Evolutionary conservation across 2,329 filamentous ascomycete genomes (phyloP).

Genomic region (Fusarium burgessii): DNA sequence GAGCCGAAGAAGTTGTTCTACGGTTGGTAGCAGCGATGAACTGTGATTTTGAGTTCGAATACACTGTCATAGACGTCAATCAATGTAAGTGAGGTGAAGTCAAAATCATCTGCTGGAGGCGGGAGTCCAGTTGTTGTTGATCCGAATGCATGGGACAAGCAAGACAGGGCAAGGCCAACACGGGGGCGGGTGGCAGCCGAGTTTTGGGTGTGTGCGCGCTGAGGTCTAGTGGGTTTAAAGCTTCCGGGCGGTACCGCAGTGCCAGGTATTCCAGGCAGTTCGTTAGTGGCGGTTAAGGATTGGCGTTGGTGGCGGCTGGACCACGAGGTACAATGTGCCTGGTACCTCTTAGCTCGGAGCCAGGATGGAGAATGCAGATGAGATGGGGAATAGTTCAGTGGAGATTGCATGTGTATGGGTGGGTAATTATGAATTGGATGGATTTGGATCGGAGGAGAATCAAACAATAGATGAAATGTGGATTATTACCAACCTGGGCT

Average conservation of each 20-base stretch:
- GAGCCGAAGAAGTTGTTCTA: conserved; percentile 21
- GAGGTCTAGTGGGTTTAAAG: conserved; percentile 24
- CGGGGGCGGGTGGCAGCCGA: conserved; percentile 44
- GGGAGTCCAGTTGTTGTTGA: conserved; percentile 34
- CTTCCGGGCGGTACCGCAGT: conserved; percentile 21
- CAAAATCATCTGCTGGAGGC: conserved; percentile 1
- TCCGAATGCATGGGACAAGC: conserved; percentile 47
- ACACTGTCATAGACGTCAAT: conserved; percentile 8
- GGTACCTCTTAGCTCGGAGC: conserved; percentile 34
- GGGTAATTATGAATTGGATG: conserved; percentile 25
- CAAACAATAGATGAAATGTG: conserved; percentile 31
- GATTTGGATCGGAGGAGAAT: conserved; percentile 24
- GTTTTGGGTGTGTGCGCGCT: conserved; percentile 38
- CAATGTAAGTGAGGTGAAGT: conserved; percentile 9
- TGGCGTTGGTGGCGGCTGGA: conserved; percentile 37
- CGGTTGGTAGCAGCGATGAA: conserved; percentile 1
- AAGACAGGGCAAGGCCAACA: conserved; percentile 29
- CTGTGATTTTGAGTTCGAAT: conserved; percentile 11
- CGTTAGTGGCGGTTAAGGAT: conserved; percentile 35
- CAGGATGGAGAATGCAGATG: conserved; percentile 40
- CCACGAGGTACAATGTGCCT: conserved; percentile 32
- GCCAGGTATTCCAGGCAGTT: conserved; percentile 27
- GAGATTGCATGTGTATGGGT: conserved; percentile 39
- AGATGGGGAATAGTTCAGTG: conserved; percentile 33
- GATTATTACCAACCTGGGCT: conserved; percentile 21